These are phyloP conservation scores for Microcyclosporella mali DNA, from an alignment of 2,329 filamentous ascomycete species.

Conservation along the genomic window DNA sequence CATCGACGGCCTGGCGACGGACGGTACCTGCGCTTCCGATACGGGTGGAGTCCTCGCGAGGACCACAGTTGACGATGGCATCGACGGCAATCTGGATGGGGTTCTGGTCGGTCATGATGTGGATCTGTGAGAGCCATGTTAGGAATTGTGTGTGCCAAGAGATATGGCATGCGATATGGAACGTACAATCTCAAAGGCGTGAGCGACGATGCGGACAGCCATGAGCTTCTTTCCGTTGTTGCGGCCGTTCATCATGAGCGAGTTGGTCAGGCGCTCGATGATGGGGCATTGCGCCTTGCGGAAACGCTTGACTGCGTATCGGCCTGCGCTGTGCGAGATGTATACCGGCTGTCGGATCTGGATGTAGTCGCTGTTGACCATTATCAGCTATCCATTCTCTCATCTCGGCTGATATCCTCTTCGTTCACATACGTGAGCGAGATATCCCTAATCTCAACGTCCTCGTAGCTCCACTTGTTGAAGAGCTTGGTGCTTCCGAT, in stretches of 20 bases:
- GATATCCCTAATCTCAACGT: constrained; percentile 99
- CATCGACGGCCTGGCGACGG: constrained; percentile 99
- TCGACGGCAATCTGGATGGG: constrained; percentile 99
- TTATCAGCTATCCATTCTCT: constrained; percentile 25
- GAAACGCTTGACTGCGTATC: constrained; percentile 99
- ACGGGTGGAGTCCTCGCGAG: constrained; percentile 99
- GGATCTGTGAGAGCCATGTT: constrained; percentile 58
- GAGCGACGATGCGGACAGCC: constrained; percentile 98
- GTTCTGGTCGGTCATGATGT: constrained; percentile 99
- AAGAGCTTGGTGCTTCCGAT: constrained; percentile 93
- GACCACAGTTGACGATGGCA: constrained; percentile 99
- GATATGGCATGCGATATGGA: constrained; percentile 4
- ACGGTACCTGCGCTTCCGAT: constrained; percentile 99
- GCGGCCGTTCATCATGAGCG: constrained; percentile 99
- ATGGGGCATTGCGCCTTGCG: constrained; percentile 99
- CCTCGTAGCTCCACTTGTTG: constrained; percentile 97
- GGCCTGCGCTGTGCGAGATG: constrained; percentile 96
- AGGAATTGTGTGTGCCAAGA: constrained; percentile 1
- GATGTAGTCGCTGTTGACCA: constrained; percentile 81
- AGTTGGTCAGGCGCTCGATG: constrained; percentile 99
- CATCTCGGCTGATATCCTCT: constrained; percentile 5
- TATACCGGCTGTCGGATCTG: constrained; percentile 99
- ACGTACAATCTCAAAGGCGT: constrained; percentile 99
- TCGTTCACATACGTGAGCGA: constrained; percentile 84
- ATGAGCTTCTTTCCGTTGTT: constrained; percentile 99